Evolutionary conservation across 192 early-diverging fungal genomes (phyloP).

Genomic region (Entomortierella beljakovae): DNA sequence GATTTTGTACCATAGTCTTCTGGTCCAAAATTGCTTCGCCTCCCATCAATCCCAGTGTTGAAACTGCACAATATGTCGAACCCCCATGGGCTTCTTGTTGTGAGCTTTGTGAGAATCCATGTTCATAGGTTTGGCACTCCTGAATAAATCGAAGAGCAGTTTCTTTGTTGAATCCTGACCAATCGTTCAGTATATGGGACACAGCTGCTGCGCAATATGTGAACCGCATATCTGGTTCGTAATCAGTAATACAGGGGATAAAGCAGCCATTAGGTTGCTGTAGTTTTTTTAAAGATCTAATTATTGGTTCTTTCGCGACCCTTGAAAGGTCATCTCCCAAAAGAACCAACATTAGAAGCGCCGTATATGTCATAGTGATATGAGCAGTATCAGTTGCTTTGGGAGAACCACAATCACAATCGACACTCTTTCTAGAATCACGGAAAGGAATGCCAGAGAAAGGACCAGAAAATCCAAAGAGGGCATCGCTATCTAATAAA

Average conservation of each 20-base stretch:
- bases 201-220: conserved; percentile 91
- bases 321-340: conserved; percentile 91
- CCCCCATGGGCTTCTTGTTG: conserved; percentile 92
- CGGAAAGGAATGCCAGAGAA: conserved; percentile 69
- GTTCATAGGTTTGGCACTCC: conserved; percentile 73
- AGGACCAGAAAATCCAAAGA: conserved; percentile 79
- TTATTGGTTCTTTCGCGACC: conserved; percentile 79
- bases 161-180: conserved; percentile 82
- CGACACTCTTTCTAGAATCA: background rate
- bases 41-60: conserved; percentile 81
- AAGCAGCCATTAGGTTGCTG: conserved; percentile 86
- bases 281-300: conserved; percentile 66
- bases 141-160: conserved; percentile 70
- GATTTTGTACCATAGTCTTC: conserved; percentile 14
- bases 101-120: conserved; percentile 83
- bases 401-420: conserved; percentile 25
- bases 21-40: conserved; percentile 22
- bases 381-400: conserved; percentile 65
- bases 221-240: conserved; percentile 91
- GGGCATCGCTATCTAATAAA: conserved; percentile 21
- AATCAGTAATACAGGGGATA: conserved; percentile 18
- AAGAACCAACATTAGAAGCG: conserved; percentile 79
- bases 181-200: conserved; percentile 88
- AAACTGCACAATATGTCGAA: conserved; percentile 89
- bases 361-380: conserved; percentile 91